Conservation (phyloP, 2,329 filamentous ascomycete species). For the Berkeleyomyces basicola region DNA sequence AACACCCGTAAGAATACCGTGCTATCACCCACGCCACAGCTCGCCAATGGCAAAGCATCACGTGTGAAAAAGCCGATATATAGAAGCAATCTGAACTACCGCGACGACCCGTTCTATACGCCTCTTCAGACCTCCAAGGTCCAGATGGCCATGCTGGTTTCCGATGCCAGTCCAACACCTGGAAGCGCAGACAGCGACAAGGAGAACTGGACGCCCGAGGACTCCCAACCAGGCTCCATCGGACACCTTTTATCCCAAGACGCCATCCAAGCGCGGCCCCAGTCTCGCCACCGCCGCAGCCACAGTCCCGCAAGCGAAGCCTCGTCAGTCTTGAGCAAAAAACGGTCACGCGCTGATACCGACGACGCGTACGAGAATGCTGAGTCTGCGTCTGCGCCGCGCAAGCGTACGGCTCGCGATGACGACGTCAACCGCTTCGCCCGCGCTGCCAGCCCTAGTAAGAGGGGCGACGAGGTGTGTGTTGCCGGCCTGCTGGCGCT, state of each 20-base stretch:
- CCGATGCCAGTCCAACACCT: constrained; percentile 7
- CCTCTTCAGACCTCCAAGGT: constrained; percentile 16
- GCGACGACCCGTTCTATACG: constrained; percentile 27
- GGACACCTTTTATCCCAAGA: constrained; percentile 18
- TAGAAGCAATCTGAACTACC: constrained; percentile 4
- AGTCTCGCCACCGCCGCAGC: constrained; percentile 15
- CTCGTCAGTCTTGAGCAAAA: constrained; percentile 15
- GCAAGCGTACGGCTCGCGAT: constrained; percentile 17
- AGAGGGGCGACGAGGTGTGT: constrained; percentile 71
- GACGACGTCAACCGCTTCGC: constrained; percentile 63
- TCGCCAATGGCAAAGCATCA: constrained; percentile 20
- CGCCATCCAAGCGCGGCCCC: constrained; percentile 20
- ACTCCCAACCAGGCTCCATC: constrained; percentile 15
- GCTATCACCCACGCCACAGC: constrained; percentile 4
- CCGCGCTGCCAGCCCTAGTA: constrained; percentile 50
- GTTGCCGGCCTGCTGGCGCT: constrained; percentile 77
- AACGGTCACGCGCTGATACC: constrained; percentile 7
- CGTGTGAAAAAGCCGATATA: constrained; percentile 21
- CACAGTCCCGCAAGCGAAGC: neutral
- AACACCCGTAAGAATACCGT: constrained; percentile 1
- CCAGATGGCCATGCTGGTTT: constrained; percentile 4
- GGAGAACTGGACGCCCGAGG: constrained; percentile 64
- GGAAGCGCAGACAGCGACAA: constrained; percentile 44
- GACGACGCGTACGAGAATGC: neutral
- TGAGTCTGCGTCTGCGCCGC: constrained; percentile 14